These are phyloP conservation scores for Nakazawaea anatomiae DNA, from an alignment of 805 yeast genomes.

Conservation along the genomic window DNA sequence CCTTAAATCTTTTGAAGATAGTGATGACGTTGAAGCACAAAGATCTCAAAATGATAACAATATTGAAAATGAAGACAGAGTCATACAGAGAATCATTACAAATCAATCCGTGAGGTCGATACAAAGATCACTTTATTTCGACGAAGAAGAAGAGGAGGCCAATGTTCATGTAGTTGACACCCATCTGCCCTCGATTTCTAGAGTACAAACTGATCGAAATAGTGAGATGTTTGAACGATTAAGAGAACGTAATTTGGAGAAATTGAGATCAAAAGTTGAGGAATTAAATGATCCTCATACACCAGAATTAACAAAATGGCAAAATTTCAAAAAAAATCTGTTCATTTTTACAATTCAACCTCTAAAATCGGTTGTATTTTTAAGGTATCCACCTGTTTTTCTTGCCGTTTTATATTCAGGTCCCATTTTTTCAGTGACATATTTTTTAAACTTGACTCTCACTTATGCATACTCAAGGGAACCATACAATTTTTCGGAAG, in stretches of 20 bases:
- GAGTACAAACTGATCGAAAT: constrained; percentile 25
- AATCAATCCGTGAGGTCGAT: constrained; percentile 5
- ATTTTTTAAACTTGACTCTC: constrained; percentile 70
- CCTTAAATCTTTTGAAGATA: constrained; percentile 13
- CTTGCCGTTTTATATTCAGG: constrained; percentile 63
- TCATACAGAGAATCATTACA: neutral
- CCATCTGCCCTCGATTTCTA: constrained; percentile 28
- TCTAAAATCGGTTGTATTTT: constrained; percentile 49
- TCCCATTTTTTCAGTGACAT: constrained; percentile 63
- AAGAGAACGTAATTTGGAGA: constrained; percentile 14
- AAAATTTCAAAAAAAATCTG: constrained; percentile 20
- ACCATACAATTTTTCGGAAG: constrained; percentile 66
- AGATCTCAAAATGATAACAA: constrained; percentile 2
- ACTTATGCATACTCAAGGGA: constrained; percentile 51
- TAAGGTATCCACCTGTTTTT: constrained; percentile 69
- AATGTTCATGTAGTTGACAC: constrained; percentile 1
- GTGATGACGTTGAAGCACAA: constrained; percentile 13
- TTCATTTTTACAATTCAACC: constrained; percentile 55
- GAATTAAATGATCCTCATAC: constrained; percentile 15
- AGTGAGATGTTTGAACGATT: constrained; percentile 14
- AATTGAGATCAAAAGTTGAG: constrained; percentile 14
- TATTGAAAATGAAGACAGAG: neutral
- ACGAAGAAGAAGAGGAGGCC: constrained; percentile 4
- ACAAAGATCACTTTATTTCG: constrained; percentile 1
- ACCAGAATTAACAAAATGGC: constrained; percentile 15